Evolutionary conservation across 2,329 filamentous ascomycete species (phyloP), one percentile per base, ranked within the genome.

Genomic region (Botryosphaeria dothidea): DNA sequence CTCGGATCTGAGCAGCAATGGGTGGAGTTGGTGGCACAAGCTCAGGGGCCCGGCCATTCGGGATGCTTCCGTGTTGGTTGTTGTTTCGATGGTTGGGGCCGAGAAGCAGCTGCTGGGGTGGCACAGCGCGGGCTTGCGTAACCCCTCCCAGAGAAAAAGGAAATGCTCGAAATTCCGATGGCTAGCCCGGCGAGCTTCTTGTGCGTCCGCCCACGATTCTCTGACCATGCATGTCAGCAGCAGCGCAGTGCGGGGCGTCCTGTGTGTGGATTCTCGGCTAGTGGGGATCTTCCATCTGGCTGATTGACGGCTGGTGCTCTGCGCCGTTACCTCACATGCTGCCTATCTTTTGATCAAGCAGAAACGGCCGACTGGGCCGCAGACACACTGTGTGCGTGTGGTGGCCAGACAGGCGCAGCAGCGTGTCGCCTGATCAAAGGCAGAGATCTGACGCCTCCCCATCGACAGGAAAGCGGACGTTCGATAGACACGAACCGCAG

Each of bases 31-130:
- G 56, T 60, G 46, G 7, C 41, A 46, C 38, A 11, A 41, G 38
- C 17, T n/a, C 54, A n/a, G 41, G 49, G 56, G 43, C 36, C 27
- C 56, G 56, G 27, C 56, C 38, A 60, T 46, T 60, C 38, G 56
- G 56, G 56, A 60, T 13, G 41, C 38, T 60, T 57, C 54, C 54
- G 17, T n/a, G 17, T 7, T 15, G 38, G 38, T 17, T 15, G 38
- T 41, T 11, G 38, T 15, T 41, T 7, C 11, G 31, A n/a, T n/a
- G 31, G 31, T 38, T 56, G 51, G 51, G 51, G 51, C 51, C 51
- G 51, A 23, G 29, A 49, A 25, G 25, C 46, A 15, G 31, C n/a
- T n/a, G n/a, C n/a, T n/a, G 31, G 31, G 31, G 31, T 5, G 11
- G 31, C 31, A 34, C 31, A 34, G 31, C 31, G 31, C n/a, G n/a